These are phyloP conservation scores for Cucurbita argyrosperma DNA, from an alignment of 306 rosid genomes.

Conservation along the genomic window DNA sequence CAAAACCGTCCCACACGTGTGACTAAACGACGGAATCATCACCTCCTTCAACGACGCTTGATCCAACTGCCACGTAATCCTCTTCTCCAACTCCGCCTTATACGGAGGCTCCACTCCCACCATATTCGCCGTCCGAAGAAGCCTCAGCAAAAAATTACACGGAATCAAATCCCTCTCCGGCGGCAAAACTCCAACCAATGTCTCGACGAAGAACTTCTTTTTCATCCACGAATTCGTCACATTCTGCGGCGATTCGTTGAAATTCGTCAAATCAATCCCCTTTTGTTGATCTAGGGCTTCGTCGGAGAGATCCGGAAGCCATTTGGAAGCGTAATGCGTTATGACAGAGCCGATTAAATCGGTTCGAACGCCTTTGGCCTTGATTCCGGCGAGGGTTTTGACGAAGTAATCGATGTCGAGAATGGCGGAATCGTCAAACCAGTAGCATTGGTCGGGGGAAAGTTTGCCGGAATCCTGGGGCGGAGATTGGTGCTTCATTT, in stretches of 20 bases:
- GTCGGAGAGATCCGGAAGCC: constrained; percentile 78
- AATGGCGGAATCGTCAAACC: constrained; percentile 77
- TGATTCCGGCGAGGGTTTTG: constrained; percentile 66
- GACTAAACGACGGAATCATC: constrained; percentile 81
- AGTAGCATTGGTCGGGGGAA: constrained; percentile 41
- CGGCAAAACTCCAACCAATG: constrained; percentile 71
- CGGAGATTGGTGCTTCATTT: constrained; percentile 4
- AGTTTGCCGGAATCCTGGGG: constrained; percentile 22
- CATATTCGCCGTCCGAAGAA: constrained; percentile 72
- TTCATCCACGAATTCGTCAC: constrained; percentile 66
- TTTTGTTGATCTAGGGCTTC: constrained; percentile 8
- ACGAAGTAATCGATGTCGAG: constrained; percentile 94
- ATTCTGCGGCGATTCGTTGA: constrained; percentile 40
- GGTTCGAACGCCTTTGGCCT: constrained; percentile 62
- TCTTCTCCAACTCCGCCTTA: constrained; percentile 50
- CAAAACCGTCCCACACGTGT: constrained; percentile 65
- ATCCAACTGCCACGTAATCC: constrained; percentile 71
- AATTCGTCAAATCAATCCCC: neutral
- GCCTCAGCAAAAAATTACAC: constrained; percentile 73
- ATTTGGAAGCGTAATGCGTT: constrained; percentile 79
- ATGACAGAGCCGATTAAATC: constrained; percentile 74
- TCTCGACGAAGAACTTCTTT: constrained; percentile 77
- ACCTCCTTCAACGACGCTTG: constrained; percentile 66
- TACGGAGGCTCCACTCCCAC: constrained; percentile 52
- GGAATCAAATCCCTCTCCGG: constrained; percentile 75